These are phyloP conservation scores for Neurospora cerealis DNA, from an alignment of 495 filamentous ascomycete genomes.

Conservation along the genomic window DNA sequence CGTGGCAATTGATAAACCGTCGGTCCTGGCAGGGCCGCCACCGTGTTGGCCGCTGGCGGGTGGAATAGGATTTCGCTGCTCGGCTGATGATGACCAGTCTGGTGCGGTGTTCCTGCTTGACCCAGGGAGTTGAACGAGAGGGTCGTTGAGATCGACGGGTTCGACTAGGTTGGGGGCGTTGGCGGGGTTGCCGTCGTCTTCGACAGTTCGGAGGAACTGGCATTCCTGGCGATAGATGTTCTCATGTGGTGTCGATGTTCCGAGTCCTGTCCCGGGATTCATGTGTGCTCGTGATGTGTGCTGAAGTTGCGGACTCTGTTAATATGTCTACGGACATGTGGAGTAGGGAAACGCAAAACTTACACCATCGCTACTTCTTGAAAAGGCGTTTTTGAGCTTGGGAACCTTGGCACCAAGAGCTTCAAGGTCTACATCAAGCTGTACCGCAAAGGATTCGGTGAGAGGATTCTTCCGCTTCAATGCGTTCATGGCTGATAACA, in stretches of 20 bases:
- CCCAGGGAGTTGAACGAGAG: constrained; percentile 5
- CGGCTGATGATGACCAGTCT: constrained; percentile 20
- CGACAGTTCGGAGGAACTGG: constrained; percentile 21
- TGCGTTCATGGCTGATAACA: constrained; percentile 80
- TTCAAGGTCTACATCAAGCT: constrained; percentile 86
- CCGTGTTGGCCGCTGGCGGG: constrained; percentile 22
- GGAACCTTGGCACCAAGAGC: constrained; percentile 46
- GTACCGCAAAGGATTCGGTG: constrained; percentile 89
- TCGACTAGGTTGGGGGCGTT: constrained; percentile 20
- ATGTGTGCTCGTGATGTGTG: not conserved
- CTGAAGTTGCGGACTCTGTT: not conserved
- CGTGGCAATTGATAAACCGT: constrained; percentile 10
- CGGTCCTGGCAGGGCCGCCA: not conserved
- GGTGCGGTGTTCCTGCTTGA: constrained; percentile 17
- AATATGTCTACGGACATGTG: not conserved
- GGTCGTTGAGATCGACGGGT: constrained; percentile 11
- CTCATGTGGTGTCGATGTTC: not conserved
- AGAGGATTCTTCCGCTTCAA: constrained; percentile 83
- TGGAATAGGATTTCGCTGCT: constrained; percentile 18
- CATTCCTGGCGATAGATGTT: constrained; percentile 23
- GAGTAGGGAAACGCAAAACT: constrained; percentile 8
- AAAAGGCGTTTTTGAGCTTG: constrained; percentile 41
- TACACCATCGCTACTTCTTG: constrained; percentile 40
- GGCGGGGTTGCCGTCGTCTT: constrained; percentile 22
- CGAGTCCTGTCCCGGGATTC: not conserved